These are phyloP conservation scores for Ophiostoma fasciatum DNA, from an alignment of 2,329 filamentous ascomycete species.

Conservation along the genomic window DNA sequence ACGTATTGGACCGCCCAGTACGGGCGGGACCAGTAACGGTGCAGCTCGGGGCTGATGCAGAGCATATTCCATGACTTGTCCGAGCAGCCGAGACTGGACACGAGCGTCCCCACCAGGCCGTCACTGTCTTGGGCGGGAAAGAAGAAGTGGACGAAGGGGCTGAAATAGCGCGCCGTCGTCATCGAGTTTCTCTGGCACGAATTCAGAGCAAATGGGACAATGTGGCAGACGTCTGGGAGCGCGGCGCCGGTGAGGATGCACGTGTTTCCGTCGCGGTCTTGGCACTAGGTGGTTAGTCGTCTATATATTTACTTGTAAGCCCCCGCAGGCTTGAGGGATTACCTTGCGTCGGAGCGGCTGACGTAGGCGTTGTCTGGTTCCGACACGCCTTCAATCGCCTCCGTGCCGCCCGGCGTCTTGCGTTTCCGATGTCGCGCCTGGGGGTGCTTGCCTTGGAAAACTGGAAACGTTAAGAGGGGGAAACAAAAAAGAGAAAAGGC, in stretches of 20 bases:
- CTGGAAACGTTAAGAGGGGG: not conserved
- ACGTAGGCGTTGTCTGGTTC: not conserved
- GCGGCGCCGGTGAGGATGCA: not conserved
- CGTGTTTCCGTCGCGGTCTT: not conserved
- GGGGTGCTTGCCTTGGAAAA: not conserved
- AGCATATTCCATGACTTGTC: not conserved
- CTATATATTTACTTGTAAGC: not conserved
- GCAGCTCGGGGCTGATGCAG: not conserved
- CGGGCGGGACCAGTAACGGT: not conserved
- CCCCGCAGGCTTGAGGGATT: not conserved
- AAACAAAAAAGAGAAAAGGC: not conserved
- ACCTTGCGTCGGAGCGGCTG: not conserved
- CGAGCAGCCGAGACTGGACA: not conserved
- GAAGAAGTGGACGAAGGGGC: not conserved
- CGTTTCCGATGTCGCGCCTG: not conserved
- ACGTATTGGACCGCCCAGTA: not conserved
- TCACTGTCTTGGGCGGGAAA: not conserved
- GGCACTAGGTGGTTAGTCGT: not conserved
- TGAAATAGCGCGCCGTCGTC: not conserved
- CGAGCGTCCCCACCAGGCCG: not conserved
- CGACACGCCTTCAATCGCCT: not conserved
- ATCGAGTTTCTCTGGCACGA: not conserved
- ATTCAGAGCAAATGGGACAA: not conserved
- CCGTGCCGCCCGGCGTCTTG: not conserved
- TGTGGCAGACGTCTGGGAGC: not conserved